Base-by-base conservation (phyloP, 2,329 filamentous ascomycete genomes). In the Eutypa lata region DNA sequence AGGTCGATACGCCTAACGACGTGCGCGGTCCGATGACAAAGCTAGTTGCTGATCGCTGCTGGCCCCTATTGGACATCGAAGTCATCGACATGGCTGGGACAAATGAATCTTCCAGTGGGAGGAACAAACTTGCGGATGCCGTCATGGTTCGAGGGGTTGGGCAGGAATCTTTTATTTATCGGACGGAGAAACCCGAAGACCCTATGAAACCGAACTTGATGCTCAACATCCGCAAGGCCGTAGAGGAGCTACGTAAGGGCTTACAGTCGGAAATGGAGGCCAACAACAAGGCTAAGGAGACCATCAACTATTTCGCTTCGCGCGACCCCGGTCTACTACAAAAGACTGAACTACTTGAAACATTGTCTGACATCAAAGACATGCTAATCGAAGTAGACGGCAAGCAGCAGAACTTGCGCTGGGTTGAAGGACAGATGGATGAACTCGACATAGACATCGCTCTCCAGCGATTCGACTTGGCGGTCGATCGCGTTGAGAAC, bases 371-470 rank as follows among this genome's bases (percentile, higher is more conserved):
- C 57, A 85, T 88, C 62, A 91, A 91, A 66, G 90, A 95, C 68
- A 88, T 96, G 74, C 82, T 96, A 51, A 92, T 99, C 60, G 94
- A 99, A 63, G 90, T 96, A 14, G 94, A 97, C 64, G 94, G 94
- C 47, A 96, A 96, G 65, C 92, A 97, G 70, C 91, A 97, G 68
- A 97, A 94, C 67, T 80, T 99, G 46, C 89, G 93, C 50, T 97
- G 91, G 91, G 91, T 99, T 0, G 94, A 99, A 69, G 85, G 86
- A 49, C 91, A 97, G 72, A 89, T 99, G 70, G 94, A 99, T 66
- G 91, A 96, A 65, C 82, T 99, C 6, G 94, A 99, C 65, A 97
- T 97, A 62, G 88, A 96, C 63, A 92, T 99, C 64, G 93, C 94
- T 0, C 79, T 97, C 48, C 93, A 97, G 68, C 82, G 84, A 42